Evolutionary conservation across 2,329 filamentous ascomycete species (phyloP), one percentile per base, ranked within the genome.

Genomic region (Anthostomella pinea): DNA sequence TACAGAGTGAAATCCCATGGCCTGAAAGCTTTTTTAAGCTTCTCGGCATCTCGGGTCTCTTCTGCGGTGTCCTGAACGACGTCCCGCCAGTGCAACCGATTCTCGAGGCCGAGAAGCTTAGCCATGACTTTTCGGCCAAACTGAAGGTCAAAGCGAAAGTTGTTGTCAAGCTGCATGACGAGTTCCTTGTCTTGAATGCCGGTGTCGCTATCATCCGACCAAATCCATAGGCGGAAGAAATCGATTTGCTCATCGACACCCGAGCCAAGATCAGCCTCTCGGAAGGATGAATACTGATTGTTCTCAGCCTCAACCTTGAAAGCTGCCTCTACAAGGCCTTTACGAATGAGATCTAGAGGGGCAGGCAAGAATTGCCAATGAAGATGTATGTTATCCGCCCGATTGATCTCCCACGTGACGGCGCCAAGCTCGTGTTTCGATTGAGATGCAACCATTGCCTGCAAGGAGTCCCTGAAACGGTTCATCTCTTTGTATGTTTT

Each of bases 321-420:
- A 0, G 83, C 91, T 0, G 86, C 87, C 59, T 95, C 88, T 0
- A 95, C 86, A 2, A 95, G 70, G 0, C 86, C 85, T 30, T 80
- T 79, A 14, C 66, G 68, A 33, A 95, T 75, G 28, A 87, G 67
- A 8, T 84, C 73, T 0, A 75, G 69, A 0, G 85, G 77, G 1
- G 94, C 70, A 1, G 93, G 88, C 19, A 97, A 68, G 50, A 94
- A 85, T 63, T 98, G 94, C 93, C 90, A 96, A 57, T 97, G 91
- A 1, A 83, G 75, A 59, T 98, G 93, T 38, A 97, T 81, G 36
- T 93, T 88, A 33, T 77, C 77, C 4, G 72, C 73, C 33, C 89
- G 83, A 57, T 83, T 91, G 53, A 98, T 90, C 65, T 97, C 93
- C 81, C 88, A 98, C 0, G 88, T 93, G 2, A 97, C 85, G 3